Base-by-base conservation (phyloP, 768 basidiomycete genomes). In the Candolleomyces efflorescens region DNA sequence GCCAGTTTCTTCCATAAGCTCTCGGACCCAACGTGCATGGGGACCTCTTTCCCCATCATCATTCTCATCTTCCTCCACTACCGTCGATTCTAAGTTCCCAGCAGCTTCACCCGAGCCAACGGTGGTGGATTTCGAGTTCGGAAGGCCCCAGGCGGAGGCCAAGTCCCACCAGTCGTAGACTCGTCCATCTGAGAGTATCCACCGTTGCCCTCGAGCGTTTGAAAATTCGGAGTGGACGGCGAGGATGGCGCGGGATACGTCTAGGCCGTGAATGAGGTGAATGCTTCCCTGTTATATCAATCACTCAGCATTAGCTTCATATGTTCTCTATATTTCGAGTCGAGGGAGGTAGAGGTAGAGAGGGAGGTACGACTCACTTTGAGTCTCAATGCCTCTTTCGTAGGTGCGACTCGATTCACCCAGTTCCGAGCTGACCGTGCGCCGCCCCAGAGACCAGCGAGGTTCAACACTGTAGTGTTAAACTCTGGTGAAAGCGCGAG, bases 161-260 rank as follows among this genome's bases (percentile, higher is more conserved):
- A 86, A 71, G 62, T 86, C 82, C 84, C 84, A 87, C 85, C 85
- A 87, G 65, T 87, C 85, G 63, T 85, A 84, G 39, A 83, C 77
- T 6, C 81, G 76, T 18, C 72, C 73, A 59, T 85, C 82, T 2
- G 79, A 82, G 36, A 84, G 65, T 3, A 84, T 63, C 83, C 82
- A 85, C 5, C 84, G 75, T 63, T 84, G 74, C 0, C 82, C 83
- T 3, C 67, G 60, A 1, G 82, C 78, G 45, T 73, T 75, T 26
- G 60, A 53, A 51, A 80, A 79, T 26, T 79, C 59, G 11, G 62
- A 61, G 62, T 81, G 81, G 1, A 86, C 75, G n/a, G 84, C 83
- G 32, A 87, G 69, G 61, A 87, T 77, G 10, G 80, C 80, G 13
- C 82, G 78, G 13, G 86, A 75, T 51, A 86, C 74, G 65, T 87